Percentiles rank a stretch among this genome's conserved stretches.
These are phyloP conservation scores for Cucumis melo DNA, from an alignment of 306 rosid genomes.

Conservation along the genomic window DNA sequence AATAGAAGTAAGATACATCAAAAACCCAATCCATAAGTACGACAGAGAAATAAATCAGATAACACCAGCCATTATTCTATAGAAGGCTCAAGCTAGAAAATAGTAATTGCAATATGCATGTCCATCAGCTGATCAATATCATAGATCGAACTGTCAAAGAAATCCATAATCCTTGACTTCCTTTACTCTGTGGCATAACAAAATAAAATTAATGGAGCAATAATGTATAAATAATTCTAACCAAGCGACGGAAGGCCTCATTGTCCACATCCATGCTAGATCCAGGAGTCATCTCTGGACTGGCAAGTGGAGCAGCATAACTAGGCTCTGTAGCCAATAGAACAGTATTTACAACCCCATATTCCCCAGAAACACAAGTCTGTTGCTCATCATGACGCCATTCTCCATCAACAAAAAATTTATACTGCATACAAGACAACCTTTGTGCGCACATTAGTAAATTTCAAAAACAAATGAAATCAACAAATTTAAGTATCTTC, in stretches of 20 bases:
- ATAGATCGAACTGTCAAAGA: neutral
- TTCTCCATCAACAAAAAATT: slow-evolving; percentile 93
- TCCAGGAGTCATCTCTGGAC: slow-evolving; percentile 42
- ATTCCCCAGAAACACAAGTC: slow-evolving; percentile 50
- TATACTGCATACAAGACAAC: slow-evolving; percentile 58
- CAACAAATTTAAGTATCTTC: neutral
- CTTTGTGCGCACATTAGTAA: slow-evolving; percentile 3
- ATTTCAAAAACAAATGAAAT: neutral
- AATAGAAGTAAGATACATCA: neutral
- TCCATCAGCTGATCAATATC: neutral
- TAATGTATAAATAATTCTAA: slow-evolving; percentile 24
- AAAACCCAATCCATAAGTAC: neutral
- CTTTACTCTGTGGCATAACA: neutral
- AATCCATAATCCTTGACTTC: neutral
- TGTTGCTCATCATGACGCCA: slow-evolving; percentile 93
- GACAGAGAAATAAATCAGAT: neutral
- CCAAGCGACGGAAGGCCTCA: slow-evolving; percentile 59
- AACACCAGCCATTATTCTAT: neutral
- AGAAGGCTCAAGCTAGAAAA: neutral
- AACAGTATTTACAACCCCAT: slow-evolving; percentile 77
- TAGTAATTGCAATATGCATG: neutral
- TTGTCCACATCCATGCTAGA: slow-evolving; percentile 93
- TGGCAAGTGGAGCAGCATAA: slow-evolving; percentile 29
- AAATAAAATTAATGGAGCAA: neutral
- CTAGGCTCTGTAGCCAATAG: slow-evolving; percentile 60